A percentile compares a stretch with the other conserved stretches of the same genome.
Conservation (phyloP, 768 basidiomycete genomes). For the Mycena pura region DNA sequence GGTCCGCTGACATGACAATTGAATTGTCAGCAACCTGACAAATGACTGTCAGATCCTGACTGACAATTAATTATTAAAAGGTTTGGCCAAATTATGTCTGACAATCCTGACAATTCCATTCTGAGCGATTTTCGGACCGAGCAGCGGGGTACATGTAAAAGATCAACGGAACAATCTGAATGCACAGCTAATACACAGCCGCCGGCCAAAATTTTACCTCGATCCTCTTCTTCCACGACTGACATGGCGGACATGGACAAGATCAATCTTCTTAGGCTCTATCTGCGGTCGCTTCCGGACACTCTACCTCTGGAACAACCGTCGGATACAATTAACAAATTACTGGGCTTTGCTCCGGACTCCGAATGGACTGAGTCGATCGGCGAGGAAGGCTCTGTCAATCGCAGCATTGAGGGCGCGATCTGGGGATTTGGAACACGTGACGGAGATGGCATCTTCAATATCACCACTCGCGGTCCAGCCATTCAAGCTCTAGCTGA, state of each 20-base stretch:
- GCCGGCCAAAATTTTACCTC: no score
- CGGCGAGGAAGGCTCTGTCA: constrained; percentile 1
- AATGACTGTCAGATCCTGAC: no score
- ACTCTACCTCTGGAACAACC: background rate
- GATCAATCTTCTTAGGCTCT: constrained; percentile 4
- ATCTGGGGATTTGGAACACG: background rate
- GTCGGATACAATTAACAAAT: background rate
- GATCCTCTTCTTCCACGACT: no score
- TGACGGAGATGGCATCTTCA: background rate
- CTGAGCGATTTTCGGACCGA: no score
- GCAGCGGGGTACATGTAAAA: no score
- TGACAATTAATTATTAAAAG: no score
- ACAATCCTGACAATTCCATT: no score
- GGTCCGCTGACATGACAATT: no score
- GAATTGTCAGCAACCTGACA: no score
- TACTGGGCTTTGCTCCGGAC: background rate
- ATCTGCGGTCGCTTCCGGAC: constrained; percentile 1
- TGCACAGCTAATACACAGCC: no score
- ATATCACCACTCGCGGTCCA: background rate
- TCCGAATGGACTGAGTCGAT: background rate
- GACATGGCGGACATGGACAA: background rate
- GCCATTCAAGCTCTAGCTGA: background rate
- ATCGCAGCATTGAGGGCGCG: background rate
- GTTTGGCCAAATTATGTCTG: no score
- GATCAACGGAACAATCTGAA: no score